Evolutionary conservation across 352 stramenopile genomes (phyloP).

Genomic region (Globisporangium nodosum): DNA sequence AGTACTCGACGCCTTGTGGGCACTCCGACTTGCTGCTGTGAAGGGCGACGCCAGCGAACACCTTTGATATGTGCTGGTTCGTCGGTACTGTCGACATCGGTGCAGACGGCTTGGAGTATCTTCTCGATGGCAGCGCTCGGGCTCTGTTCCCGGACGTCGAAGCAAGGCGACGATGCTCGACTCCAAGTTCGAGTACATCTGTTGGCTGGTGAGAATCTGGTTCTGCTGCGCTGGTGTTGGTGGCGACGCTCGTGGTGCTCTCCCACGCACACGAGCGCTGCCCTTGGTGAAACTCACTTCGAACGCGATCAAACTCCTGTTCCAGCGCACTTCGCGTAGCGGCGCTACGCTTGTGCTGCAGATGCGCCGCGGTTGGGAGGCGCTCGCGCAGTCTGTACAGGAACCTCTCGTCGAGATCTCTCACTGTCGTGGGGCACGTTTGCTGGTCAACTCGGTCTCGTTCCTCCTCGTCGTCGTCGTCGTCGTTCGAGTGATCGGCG

Average conservation of each 20-base stretch:
- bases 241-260: background rate
- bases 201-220: background rate
- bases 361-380: constrained; percentile 7
- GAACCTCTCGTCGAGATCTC: constrained; percentile 1
- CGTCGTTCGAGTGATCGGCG: no score
- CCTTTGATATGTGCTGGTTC: background rate
- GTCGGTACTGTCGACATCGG: background rate
- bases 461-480: no score
- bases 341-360: constrained; percentile 4
- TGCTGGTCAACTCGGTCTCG: no score
- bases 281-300: background rate
- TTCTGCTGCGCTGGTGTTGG: background rate
- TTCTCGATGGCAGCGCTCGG: background rate
- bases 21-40: background rate
- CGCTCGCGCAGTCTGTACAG: constrained; percentile 24
- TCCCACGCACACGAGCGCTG: background rate
- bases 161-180: no score
- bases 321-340: constrained; percentile 9
- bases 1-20: background rate
- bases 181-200: no score
- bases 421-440: background rate
- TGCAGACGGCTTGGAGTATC: background rate
- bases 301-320: constrained; percentile 6
- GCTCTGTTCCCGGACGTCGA: no score
- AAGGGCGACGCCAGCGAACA: no score